Base-by-base conservation (phyloP, 1,284 basidiomycete genomes). In the Caloboletus inedulis region DNA sequence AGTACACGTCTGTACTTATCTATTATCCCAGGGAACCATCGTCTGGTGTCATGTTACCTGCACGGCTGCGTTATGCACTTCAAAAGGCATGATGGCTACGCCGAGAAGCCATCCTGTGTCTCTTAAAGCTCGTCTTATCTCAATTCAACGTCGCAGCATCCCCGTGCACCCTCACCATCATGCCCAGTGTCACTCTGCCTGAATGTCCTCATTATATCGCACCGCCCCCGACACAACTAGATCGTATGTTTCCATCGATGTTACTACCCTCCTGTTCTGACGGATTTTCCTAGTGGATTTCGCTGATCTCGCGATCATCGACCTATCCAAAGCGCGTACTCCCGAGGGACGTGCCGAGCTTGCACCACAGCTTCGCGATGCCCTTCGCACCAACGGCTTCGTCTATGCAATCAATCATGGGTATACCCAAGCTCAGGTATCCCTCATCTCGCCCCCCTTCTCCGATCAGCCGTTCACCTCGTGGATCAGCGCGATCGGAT, bases 321-420 rank as follows among this genome's bases (percentile, higher is more conserved):
- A 89, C 61, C 68, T 89, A 5, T 73, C 81, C 14, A 76, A 79
- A 51, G 74, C 72, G 8, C 56, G 61, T n/a, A 81, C 75, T 0
- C 67, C 71, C 1, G 78, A 82, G 55, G 83, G 77, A 2, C 75
- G 78, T 14, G 63, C 69, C 0, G 71, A 74, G 43, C 75, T 87
- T 0, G 77, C 79, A 2, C 55, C 63, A 13, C 73, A 78, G 59
- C 73, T 82, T 12, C 74, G 79, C 18, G 71, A 82, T 49, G 85
- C 85, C 0, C 77, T 89, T 72, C 68, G 72, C 6, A 74, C 74
- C 7, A 74, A 81, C 47, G 84, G 80, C 7, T 88, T 85, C 64
- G 77, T 84, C 67, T 85, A 81, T 57, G 74, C 79, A 8, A 66
- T 82, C 55, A 84, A 85, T 48, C 82, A 84, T 56, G 81, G 82